Conservation (phyloP, 2,329 filamentous ascomycete genomes). For the Rhinocladiella mackenziei region DNA sequence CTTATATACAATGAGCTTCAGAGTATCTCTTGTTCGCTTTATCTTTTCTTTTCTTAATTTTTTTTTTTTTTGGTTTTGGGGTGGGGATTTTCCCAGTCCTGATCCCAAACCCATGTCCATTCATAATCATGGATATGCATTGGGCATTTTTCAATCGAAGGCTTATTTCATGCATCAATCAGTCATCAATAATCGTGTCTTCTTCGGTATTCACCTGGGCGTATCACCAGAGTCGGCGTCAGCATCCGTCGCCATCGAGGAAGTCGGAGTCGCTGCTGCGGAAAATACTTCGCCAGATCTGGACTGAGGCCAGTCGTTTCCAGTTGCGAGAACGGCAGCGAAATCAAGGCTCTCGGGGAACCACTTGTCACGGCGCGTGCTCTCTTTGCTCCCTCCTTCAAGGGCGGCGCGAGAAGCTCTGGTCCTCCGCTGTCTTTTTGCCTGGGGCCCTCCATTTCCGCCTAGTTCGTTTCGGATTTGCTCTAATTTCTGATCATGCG, state of each 20-base stretch:
- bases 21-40: too few relatives aligned
- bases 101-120: too few relatives aligned
- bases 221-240: background rate
- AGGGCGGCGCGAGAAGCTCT: constrained; percentile 71
- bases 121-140: too few relatives aligned
- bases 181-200: too few relatives aligned
- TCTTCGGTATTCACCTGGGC: background rate
- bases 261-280: constrained; percentile 6
- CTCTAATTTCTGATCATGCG: constrained; percentile 68
- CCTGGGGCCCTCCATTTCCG: constrained; percentile 55
- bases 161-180: too few relatives aligned
- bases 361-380: constrained; percentile 67
- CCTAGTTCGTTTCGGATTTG: constrained; percentile 60
- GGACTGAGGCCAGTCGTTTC: constrained; percentile 42
- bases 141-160: too few relatives aligned
- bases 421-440: constrained; percentile 65
- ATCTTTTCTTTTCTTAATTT: too few relatives aligned
- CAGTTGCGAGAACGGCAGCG: constrained; percentile 62
- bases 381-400: constrained; percentile 66
- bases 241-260: constrained; percentile 6
- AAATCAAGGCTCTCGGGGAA: constrained; percentile 62
- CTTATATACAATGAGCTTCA: too few relatives aligned
- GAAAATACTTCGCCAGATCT: constrained; percentile 4
- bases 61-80: too few relatives aligned
- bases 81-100: too few relatives aligned